Evolutionary conservation across 805 yeast species (phyloP), one percentile per base, ranked within the genome.

Genomic region (Lachancea sp.): DNA sequence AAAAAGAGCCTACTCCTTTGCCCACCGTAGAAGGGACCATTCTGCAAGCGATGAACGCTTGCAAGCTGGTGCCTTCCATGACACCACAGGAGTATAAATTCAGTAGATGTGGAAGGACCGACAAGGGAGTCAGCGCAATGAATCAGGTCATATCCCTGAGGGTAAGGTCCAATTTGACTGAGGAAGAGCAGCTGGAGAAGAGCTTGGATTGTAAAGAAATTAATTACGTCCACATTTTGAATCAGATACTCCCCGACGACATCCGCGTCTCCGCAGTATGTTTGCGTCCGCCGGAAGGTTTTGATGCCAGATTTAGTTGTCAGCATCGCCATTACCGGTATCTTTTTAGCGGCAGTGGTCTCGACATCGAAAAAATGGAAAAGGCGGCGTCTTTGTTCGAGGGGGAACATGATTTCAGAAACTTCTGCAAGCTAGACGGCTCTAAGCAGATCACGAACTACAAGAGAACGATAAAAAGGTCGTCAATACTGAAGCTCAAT

Each of bases 111-210:
- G 98, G 98, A 0, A 73, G 98, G 57, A 91, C 98, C 0, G 98
- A 91, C 58, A 79, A 78, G 53, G 98, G 97, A n/a, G 98, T 91
- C 12, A 86, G 96, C 68, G 99, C 99, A 0, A 78, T 93, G 82
- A 85, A 87, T 52, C 99, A 93, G 64, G 98, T 93, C 2, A 82
- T 93, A 4, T 82, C 96, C 0, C 66, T 93, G 32, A 66, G 71
- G 13, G 81, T 91, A 22, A 72, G 99, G 52, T 87, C 96, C 0
- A 69, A 71, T 18, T 65, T 93, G 34, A 58, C 78, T 0, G 54
- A 56, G 1, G 90, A 82, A 37, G 85, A 87, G 41, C 89, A 88
- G 50, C 16, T 38, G 10, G 73, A 77, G 46, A 71, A 78, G 0
- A 63, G 45, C 0, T 75, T 74, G 55, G 97, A 93, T 60, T 44